Evolutionary conservation across 108 stramenopile genomes (phyloP), one percentile per base, ranked within the genome.

Genomic region (Nannochloropsis gaditana): DNA sequence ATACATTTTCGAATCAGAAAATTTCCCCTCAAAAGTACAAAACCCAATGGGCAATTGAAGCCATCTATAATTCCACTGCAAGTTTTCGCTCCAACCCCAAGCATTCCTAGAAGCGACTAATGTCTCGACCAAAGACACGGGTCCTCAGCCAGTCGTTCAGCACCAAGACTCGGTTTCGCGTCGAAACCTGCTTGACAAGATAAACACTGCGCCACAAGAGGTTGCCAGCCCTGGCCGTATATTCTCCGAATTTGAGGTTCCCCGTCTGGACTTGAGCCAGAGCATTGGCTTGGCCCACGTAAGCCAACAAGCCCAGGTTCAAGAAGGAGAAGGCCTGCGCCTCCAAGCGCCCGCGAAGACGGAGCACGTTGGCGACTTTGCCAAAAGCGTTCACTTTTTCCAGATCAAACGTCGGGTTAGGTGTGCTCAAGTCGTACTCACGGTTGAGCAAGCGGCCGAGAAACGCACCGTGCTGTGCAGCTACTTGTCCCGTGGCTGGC

Each of bases 401-500:
- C 42, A 47, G 42, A 15, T 42, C 44, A 9, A 82, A 86, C 41
- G 44, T 47, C 5, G 82, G 81, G 73, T 79, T n/a, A 8, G 59
- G 2, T 8, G 59, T 73, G 59, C 59, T 73, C 15, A 83, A 80
- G 81, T 94, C 87, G 86, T 94, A 97, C n/a, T 94, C 92, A 47
- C 91, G 93, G 83, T 94, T 95, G 45, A 96, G 88, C 45, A 98
- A 84, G 17, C 93, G 92, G n/a, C 93, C 97, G 80, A 98, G 81
- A 81, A 90, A 98, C 87, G 96, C 95, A 43, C 96, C 97, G 86
- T 98, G 95, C 83, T 98, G 97, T 9, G 94, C 86, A 21, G 96
- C 96, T 41, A 97, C 96, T 88, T 97, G 94, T 9, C 95, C 96
- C 19, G 95, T 96, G 15, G 95, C 94, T 19, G 96, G 95, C 11